Conservation (phyloP, 208 protist species). For the Tritrichomonas musculus region DNA sequence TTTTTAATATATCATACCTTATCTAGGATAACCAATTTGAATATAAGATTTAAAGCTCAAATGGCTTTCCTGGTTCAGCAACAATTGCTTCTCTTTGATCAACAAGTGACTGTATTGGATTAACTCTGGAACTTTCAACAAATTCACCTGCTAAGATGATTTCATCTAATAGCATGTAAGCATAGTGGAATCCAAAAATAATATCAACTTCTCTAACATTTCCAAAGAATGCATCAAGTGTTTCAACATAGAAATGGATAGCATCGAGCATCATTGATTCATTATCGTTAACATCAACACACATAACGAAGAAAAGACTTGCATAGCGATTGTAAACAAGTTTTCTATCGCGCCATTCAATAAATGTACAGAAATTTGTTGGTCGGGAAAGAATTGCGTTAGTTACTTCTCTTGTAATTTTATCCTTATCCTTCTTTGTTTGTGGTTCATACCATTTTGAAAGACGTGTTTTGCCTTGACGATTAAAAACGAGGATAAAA, state of each 20-base stretch:
- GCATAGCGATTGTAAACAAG: slow-evolving; percentile 39
- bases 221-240: slow-evolving; percentile 42
- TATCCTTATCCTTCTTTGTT: slow-evolving; percentile 27
- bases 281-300: slow-evolving; percentile 43
- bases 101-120: slow-evolving; percentile 13
- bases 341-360: background rate
- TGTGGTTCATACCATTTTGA: slow-evolving; percentile 28
- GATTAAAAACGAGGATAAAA: slow-evolving; percentile 22
- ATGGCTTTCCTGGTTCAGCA: slow-evolving; percentile 7
- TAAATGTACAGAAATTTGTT: slow-evolving; percentile 30
- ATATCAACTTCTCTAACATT: slow-evolving; percentile 44
- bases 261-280: slow-evolving; percentile 39
- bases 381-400: background rate
- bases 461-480: slow-evolving; percentile 7
- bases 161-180: slow-evolving; percentile 39
- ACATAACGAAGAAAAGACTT: slow-evolving; percentile 39
- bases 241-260: slow-evolving; percentile 44
- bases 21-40: too few species aligned
- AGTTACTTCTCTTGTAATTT: slow-evolving; percentile 18
- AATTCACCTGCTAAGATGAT: slow-evolving; percentile 36
- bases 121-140: slow-evolving; percentile 35
- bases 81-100: slow-evolving; percentile 18
- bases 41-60: slow-evolving; percentile 30
- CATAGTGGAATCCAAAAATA: slow-evolving; percentile 35
- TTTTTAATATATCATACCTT: too few species aligned